Evolutionary conservation across 2,329 filamentous ascomycete species (phyloP).

Genomic region (Hypocrella siamensis): DNA sequence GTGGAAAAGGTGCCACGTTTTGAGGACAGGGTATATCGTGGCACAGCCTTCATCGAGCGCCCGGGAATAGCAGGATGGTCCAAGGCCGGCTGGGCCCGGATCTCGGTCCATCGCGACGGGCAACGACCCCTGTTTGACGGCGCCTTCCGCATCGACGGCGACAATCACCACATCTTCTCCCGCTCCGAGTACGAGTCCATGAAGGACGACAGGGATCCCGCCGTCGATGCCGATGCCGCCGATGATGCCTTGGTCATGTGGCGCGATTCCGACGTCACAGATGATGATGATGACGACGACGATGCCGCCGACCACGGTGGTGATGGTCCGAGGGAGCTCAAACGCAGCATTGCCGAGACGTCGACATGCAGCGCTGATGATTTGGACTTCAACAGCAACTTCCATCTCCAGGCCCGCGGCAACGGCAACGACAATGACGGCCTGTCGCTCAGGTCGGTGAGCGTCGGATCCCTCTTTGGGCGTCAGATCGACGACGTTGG

Average conservation of each 20-base stretch:
- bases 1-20: constrained; percentile 56
- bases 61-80: constrained; percentile 51
- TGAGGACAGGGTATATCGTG: constrained; percentile 73
- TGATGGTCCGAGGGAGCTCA: constrained; percentile 42
- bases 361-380: constrained; percentile 56
- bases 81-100: constrained; percentile 72
- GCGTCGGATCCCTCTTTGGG: constrained; percentile 54
- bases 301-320: constrained; percentile 9
- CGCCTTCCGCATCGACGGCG: constrained; percentile 63
- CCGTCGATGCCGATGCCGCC: constrained; percentile 31
- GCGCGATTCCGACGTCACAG: constrained; percentile 70
- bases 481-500: constrained; percentile 56
- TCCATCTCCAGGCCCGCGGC: constrained; percentile 45
- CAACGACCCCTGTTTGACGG: constrained; percentile 73
- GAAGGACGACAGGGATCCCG: constrained; percentile 55
- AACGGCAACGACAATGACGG: constrained; percentile 25
- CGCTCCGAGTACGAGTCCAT: constrained; percentile 58
- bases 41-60: constrained; percentile 54
- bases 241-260: constrained; percentile 81
- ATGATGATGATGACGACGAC: constrained; percentile 12
- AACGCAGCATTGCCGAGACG: constrained; percentile 32
- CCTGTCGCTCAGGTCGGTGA: constrained; percentile 39
- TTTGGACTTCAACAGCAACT: constrained; percentile 64
- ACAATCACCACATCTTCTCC: constrained; percentile 78
- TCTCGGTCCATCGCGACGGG: constrained; percentile 66